Conservation (phyloP, 805 yeast genomes). For the Martiniozyma abietophila region DNA sequence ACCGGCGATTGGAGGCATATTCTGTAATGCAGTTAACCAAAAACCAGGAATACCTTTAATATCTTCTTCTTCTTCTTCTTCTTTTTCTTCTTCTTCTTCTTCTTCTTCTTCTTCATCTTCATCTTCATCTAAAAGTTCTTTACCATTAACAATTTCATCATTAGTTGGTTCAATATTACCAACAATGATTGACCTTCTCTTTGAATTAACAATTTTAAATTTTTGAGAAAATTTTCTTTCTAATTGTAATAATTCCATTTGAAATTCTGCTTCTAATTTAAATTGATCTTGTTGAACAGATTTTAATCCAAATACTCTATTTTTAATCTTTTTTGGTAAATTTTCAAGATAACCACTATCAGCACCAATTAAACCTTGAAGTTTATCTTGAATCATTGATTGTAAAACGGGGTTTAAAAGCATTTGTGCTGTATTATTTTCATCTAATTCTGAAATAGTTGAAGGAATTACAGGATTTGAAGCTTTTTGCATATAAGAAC, state of each 20-base stretch:
- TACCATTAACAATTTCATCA: conserved; percentile 43
- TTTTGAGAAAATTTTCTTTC: conserved; percentile 69
- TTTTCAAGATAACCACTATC: conserved; percentile 78
- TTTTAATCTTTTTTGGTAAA: conserved; percentile 63
- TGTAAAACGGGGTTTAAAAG: conserved; percentile 67
- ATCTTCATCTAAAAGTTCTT: conserved; percentile 31
- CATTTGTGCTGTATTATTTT: conserved; percentile 30
- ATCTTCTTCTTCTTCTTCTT: conserved; percentile 25
- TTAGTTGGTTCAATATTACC: conserved; percentile 76
- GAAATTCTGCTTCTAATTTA: conserved; percentile 83
- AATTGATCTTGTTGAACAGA: conserved; percentile 71
- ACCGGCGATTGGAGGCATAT: conserved; percentile 70
- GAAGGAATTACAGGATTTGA: conserved; percentile 50
- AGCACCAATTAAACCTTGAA: conserved; percentile 75
- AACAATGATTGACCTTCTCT: conserved; percentile 59
- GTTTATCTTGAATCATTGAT: conserved; percentile 82
- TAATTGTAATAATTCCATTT: conserved; percentile 74
- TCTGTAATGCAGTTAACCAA: conserved; percentile 94
- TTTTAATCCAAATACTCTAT: conserved; percentile 75
- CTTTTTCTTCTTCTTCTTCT: conserved; percentile 31
- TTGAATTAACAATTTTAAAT: conserved; percentile 68
- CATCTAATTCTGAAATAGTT: conserved; percentile 67
- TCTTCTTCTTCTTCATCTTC: conserved; percentile 35
- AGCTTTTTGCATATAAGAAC: conserved; percentile 52
- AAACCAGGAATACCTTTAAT: conserved; percentile 75